Base-by-base conservation (phyloP, 2,329 filamentous ascomycete genomes). In the Pyrenophora teres region DNA sequence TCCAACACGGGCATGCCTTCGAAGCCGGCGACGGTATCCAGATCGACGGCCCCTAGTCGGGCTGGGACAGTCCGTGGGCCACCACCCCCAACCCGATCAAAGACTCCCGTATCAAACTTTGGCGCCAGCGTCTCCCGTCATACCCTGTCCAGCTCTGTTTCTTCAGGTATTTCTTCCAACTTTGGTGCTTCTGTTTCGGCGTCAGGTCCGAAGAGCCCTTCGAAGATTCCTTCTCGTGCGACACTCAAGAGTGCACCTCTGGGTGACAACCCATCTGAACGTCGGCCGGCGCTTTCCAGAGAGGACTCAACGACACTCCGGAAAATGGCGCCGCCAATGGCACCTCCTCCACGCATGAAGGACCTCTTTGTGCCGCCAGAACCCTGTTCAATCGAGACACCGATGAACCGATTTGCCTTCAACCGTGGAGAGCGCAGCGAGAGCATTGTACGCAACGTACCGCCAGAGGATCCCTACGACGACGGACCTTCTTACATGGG, bases 341-440 rank as follows among this genome's bases (percentile, higher is more conserved):
- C 83, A 44, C 83, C 83, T 67, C 92, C 92, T 10, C 93, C 93
- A 41, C 94, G 92, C 73, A 97, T 97, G 92, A 87, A 93, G 59
- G 91, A 95, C 36, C 80, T 97, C 25, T 85, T 85, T 57, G 74
- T 79, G 7, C 82, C 83, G 40, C 79, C 81, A 4, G 68, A 72
- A 23, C 77, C 64, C 8, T 52, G 72, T 4, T 4, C 35, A 6
- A 36, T 49, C 16, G 70, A 74, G 10, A 83, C 74, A 76, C 85
- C 69, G 65, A 40, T 70, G 52, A 65, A 68, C 40, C 62, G 68
- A n/a, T 74, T 72, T 51, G 69, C 73, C 6, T 68, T 65, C 37
- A 76, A 76, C 38, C 65, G 67, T 13, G 59, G 65, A 7, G 79
- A 81, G 16, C 80, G 83, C 37, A 81, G 81, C 61, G 78, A 76